Percentiles rank a stretch among this genome's conserved stretches.
Evolutionary conservation across 345 rosid genomes (phyloP).

Genomic region (Capsella bursapastoris): DNA sequence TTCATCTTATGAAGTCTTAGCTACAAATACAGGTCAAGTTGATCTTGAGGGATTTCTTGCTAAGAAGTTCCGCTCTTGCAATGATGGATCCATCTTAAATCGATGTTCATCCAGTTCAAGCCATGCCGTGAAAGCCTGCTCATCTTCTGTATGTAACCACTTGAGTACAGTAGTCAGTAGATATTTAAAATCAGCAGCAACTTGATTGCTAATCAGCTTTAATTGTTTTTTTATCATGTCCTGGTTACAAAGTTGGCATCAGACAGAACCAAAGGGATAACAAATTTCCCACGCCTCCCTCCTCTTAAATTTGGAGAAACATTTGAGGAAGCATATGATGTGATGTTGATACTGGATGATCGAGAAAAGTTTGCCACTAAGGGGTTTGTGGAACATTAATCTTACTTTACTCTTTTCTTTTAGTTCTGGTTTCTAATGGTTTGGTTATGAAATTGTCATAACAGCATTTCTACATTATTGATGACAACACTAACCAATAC

Average conservation of each 20-base stretch:
- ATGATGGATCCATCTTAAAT: conserved; percentile 43
- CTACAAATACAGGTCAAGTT: conserved; percentile 55
- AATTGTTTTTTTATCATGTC: conserved; percentile 18
- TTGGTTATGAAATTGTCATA: not conserved
- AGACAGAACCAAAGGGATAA: conserved; percentile 42
- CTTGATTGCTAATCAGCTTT: conserved; percentile 6
- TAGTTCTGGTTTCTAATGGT: not conserved
- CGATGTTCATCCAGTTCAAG: conserved; percentile 42
- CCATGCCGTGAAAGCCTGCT: conserved; percentile 60
- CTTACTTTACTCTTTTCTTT: conserved; percentile 11
- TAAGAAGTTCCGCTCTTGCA: conserved; percentile 44
- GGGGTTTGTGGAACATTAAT: conserved; percentile 54
- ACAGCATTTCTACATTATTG: not conserved
- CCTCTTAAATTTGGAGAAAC: conserved; percentile 76
- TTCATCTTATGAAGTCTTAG: conserved; percentile 27
- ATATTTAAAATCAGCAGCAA: conserved; percentile 10
- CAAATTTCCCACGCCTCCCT: conserved; percentile 56
- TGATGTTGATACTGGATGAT: conserved; percentile 78
- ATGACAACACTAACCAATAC: not conserved
- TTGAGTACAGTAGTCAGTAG: conserved; percentile 15
- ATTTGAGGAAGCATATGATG: conserved; percentile 79
- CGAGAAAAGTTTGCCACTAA: conserved; percentile 74
- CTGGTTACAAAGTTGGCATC: conserved; percentile 49
- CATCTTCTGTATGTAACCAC: conserved; percentile 66
- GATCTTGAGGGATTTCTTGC: conserved; percentile 46